Conservation (phyloP, 176 grass and related monocot species). For the Thinopyrum elongatum region DNA sequence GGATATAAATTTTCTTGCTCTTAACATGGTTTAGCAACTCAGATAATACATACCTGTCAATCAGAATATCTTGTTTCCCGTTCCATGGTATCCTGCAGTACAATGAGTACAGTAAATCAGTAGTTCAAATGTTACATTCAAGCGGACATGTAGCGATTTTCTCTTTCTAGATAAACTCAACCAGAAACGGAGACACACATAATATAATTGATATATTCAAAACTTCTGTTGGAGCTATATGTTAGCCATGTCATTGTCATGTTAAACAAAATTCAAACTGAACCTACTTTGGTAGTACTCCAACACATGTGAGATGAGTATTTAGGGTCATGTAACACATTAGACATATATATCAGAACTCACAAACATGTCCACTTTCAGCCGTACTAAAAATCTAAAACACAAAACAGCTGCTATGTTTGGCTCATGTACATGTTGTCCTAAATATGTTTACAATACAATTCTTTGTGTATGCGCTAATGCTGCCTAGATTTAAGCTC, state of each 20-base stretch:
- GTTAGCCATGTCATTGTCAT: neutral
- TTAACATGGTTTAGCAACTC: slow-evolving; percentile 10
- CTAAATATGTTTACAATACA: neutral
- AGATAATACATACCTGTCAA: slow-evolving; percentile 66
- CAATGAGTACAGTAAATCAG: slow-evolving; percentile 1
- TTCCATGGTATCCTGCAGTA: slow-evolving; percentile 92
- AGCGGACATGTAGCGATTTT: neutral
- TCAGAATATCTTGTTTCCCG: slow-evolving; percentile 93
- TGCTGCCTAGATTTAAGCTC: neutral
- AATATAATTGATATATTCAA: neutral
- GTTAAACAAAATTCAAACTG: neutral
- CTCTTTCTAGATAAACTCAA: slow-evolving; percentile 14
- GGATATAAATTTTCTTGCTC: slow-evolving; percentile 22
- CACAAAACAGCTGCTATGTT: neutral
- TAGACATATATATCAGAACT: neutral
- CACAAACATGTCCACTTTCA: slow-evolving; percentile 2
- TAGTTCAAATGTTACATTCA: neutral
- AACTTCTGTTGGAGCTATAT: neutral
- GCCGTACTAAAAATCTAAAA: neutral
- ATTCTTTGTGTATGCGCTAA: neutral
- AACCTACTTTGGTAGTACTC: neutral
- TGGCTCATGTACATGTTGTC: neutral
- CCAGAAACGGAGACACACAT: neutral
- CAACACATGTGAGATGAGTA: neutral
- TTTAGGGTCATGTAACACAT: neutral